Conservation (phyloP, 805 yeast genomes). For the Saccharomyces cerevisiae region DNA sequence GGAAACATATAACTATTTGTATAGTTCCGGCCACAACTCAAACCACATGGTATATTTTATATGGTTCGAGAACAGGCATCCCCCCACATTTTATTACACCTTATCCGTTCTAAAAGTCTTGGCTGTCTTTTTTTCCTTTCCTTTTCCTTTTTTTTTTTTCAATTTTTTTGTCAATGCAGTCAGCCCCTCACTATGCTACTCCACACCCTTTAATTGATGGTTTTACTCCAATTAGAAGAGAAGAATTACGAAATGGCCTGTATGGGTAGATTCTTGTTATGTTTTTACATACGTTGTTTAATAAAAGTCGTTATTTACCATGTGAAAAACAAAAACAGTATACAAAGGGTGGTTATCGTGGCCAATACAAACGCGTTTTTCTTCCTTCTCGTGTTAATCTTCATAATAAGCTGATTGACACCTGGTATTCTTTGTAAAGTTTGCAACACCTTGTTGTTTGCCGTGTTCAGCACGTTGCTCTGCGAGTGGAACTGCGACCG, state of each 20-base stretch:
- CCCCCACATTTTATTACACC: background rate
- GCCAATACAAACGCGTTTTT: constrained; percentile 85
- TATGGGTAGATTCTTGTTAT: background rate
- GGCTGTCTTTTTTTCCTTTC: background rate
- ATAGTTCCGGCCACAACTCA: background rate
- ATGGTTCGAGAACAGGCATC: background rate
- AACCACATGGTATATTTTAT: background rate
- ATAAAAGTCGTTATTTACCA: constrained; percentile 20
- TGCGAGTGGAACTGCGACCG: constrained; percentile 78
- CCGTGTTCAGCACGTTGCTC: constrained; percentile 50
- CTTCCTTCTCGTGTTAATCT: constrained; percentile 81
- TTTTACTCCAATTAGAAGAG: background rate
- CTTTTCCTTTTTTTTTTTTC: background rate
- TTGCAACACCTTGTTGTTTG: constrained; percentile 54
- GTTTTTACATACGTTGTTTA: background rate
- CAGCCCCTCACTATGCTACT: background rate
- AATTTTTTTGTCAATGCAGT: background rate
- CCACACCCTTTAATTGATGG: background rate
- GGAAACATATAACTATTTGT: background rate
- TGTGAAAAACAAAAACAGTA: constrained; percentile 55
- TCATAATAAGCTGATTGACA: constrained; percentile 59
- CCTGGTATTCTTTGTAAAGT: constrained; percentile 75
- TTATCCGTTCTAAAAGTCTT: background rate
- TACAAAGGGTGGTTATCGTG: constrained; percentile 60
- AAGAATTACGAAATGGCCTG: background rate